These are phyloP conservation scores for Hyphopichia buzzinii DNA, from an alignment of 1,139 yeast species.

Conservation along the genomic window DNA sequence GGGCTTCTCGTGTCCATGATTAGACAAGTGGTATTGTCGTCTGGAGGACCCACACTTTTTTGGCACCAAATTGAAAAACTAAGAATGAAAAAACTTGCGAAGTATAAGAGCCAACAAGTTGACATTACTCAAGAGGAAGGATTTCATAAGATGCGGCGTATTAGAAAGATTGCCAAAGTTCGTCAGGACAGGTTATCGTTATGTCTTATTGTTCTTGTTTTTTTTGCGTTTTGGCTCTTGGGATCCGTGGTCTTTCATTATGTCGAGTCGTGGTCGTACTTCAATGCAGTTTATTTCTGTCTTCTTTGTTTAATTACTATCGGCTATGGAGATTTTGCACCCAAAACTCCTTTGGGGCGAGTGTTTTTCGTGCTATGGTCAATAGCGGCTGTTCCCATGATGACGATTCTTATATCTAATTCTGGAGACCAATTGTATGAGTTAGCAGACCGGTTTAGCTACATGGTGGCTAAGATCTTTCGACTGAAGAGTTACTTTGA, in stretches of 20 bases:
- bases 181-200: conserved; percentile 35
- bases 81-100: conserved; percentile 16
- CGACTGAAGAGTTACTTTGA: neutral
- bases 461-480: conserved; percentile 10
- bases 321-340: conserved; percentile 80
- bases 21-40: conserved; percentile 57
- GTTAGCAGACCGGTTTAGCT: conserved; percentile 18
- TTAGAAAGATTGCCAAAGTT: conserved; percentile 38
- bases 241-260: conserved; percentile 65
- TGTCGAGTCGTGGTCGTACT: conserved; percentile 68
- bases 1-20: conserved; percentile 74
- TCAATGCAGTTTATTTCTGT: conserved; percentile 68
- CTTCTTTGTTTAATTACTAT: conserved; percentile 73
- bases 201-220: conserved; percentile 40
- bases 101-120: conserved; percentile 16
- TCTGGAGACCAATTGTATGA: conserved; percentile 62
- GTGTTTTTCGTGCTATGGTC: conserved; percentile 80
- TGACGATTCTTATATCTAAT: conserved; percentile 77
- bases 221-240: conserved; percentile 61
- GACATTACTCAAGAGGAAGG: conserved; percentile 36
- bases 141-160: conserved; percentile 52
- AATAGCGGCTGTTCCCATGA: conserved; percentile 75
- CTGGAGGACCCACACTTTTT: conserved; percentile 60
- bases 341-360: conserved; percentile 61
- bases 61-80: conserved; percentile 58